Base-by-base conservation (phyloP, 371 early-diverging fungal genomes). In the Mortierella polycephala region DNA sequence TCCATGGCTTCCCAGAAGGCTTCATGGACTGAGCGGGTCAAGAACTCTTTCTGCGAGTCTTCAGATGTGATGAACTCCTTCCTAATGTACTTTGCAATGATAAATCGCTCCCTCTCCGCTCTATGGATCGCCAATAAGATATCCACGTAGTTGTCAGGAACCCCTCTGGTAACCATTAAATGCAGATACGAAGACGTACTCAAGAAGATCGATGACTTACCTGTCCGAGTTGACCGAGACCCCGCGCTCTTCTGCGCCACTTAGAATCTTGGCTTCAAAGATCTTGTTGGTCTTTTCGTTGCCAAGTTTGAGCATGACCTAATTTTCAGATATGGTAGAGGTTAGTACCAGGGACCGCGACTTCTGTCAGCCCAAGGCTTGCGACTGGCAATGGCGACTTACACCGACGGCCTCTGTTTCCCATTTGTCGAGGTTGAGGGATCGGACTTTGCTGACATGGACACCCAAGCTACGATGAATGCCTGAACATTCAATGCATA, bases 401-500 rank as follows among this genome's bases (percentile, higher is more conserved):
- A 88, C 89, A 60, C 90, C 91, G 13, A 91, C 87, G 8, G 87
- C 65, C 62, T 95, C 94, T 2, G 91, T 84, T 62, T 95, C 95
- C 96, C 96, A 96, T 61, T 93, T 91, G 82, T 98, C 98, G 51
- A 98, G 82, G 18, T 86, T 86, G 45, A 96, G 81, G 0, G 96
- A 95, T 62, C 94, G 86, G 39, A 96, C 94, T 83, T 95, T 95
- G 70, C 93, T 92, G 18, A 96, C 88, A 74, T 96, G 96, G 5
- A 95, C 94, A 11, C 99, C 99, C 13, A 98, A 83, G 45, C 97
- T 95, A 68, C 99, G 92, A 83, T 99, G 99, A 41, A 95, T 91
- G 21, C 99, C 98, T 20, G 98, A 96, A 81, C 99, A 99, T 60
- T 96, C 96, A 40, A 99, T 95, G 81, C 99, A 99, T 49, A 99